Base-by-base conservation (phyloP, 1,284 basidiomycete genomes). In the Ustilago trichophora region DNA sequence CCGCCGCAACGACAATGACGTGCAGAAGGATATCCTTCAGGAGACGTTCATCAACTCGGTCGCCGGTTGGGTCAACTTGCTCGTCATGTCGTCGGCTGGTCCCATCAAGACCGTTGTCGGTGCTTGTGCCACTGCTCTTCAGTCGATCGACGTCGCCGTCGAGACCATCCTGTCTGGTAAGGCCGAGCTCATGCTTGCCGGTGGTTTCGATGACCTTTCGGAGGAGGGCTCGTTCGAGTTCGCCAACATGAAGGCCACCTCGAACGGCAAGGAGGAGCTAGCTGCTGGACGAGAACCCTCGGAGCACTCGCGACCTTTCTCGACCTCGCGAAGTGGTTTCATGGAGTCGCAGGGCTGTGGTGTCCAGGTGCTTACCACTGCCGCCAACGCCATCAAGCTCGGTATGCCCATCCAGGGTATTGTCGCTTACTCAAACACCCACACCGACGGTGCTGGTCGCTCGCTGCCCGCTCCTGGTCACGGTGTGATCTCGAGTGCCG, bases 211-310 rank as follows among this genome's bases (percentile, higher is more conserved):
- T 80, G 96, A 98, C 83, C 88, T 98, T 81, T 91, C 90, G 73
- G 96, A 98, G 83, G 94, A 97, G 83, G 94, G 93, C 19, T 95
- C 93, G 16, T 95, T 88, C 83, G 93, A 97, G 83, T 83, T 83
- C 83, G 95, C 93, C 54, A 98, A 98, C 86, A 98, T 98, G 96
- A 96, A 97, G 84, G 96, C 96, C 6, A 98, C 96, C 7, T 93
- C 91, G 83, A 97, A 95, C 80, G 90, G 93, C 6, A 91, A 94
- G 82, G 91, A 92, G 32, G 96, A 98, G 83, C 91, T 97, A 77
- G 94, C 94, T 9, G 96, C 96, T 88, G 96, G 96, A 66, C 93
- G 96, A 75, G 95, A 98, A 83, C 95, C 95, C 19, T 75, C 24
- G 92, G 95, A 98, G 83, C 95, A 98, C 91, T 98, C 95, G 49